Percentiles rank a stretch among this genome's conserved stretches.
Conservation (phyloP, 805 yeast species). For the Tetrapisispora nanseiensis region DNA sequence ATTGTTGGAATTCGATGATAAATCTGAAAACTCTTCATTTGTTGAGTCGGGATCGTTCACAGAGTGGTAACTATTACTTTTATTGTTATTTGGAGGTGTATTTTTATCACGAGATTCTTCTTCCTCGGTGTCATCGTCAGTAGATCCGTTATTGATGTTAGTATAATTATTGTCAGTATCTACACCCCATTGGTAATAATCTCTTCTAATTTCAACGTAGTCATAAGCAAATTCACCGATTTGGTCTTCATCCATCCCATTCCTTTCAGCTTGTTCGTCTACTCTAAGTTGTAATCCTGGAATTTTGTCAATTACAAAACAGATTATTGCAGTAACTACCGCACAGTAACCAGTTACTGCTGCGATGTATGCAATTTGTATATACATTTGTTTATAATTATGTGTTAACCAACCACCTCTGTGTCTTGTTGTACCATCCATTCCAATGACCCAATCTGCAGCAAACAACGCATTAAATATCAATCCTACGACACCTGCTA, state of each 20-base stretch:
- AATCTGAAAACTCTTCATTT: slow-evolving; percentile 1
- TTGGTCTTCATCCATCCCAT: slow-evolving; percentile 92
- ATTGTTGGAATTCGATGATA: not conserved
- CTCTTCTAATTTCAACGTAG: slow-evolving; percentile 92
- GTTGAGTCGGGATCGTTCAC: not conserved
- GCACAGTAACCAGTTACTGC: slow-evolving; percentile 70
- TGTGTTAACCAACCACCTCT: slow-evolving; percentile 89
- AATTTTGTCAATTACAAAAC: slow-evolving; percentile 60
- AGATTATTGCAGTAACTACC: slow-evolving; percentile 67
- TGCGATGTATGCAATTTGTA: slow-evolving; percentile 72
- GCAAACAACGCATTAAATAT: slow-evolving; percentile 86
- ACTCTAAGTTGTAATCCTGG: slow-evolving; percentile 81
- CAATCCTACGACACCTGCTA: slow-evolving; percentile 87
- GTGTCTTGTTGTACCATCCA: slow-evolving; percentile 78
- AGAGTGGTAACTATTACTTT: not conserved
- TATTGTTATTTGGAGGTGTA: not conserved
- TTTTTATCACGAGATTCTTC: not conserved
- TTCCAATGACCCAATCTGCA: slow-evolving; percentile 78
- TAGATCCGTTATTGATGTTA: slow-evolving; percentile 1
- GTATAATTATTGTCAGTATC: slow-evolving; percentile 16
- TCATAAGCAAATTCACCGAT: slow-evolving; percentile 99
- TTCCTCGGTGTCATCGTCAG: slow-evolving; percentile 3
- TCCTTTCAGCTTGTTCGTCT: slow-evolving; percentile 73
- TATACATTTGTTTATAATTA: slow-evolving; percentile 84
- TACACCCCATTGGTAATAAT: slow-evolving; percentile 49